These are phyloP conservation scores for Candida nitratophila DNA, from an alignment of 805 yeast species.

Conservation along the genomic window DNA sequence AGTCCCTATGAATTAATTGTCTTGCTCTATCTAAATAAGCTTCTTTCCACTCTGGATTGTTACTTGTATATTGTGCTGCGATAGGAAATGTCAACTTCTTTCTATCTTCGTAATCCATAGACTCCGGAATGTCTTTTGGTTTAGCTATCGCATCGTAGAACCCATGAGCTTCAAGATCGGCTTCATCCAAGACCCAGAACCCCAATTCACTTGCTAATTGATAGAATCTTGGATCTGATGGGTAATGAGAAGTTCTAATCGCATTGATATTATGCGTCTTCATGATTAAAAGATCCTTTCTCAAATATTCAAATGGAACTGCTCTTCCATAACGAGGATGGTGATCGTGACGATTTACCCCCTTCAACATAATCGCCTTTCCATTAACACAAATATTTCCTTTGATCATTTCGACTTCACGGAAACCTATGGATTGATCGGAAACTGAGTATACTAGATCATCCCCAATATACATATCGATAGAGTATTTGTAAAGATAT, in stretches of 20 bases:
- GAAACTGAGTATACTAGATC: slow-evolving; percentile 8
- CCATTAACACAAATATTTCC: slow-evolving; percentile 26
- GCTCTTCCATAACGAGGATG: slow-evolving; percentile 28
- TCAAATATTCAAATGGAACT: slow-evolving; percentile 26
- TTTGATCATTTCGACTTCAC: slow-evolving; percentile 19
- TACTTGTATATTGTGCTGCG: slow-evolving; percentile 21
- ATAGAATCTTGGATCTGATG: slow-evolving; percentile 27
- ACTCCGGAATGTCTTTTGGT: slow-evolving; percentile 4
- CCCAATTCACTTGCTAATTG: slow-evolving; percentile 26
- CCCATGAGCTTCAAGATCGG: slow-evolving; percentile 32
- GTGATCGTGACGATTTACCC: slow-evolving; percentile 31
- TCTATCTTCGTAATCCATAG: slow-evolving; percentile 2
- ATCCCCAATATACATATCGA: slow-evolving; percentile 8
- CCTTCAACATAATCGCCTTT: slow-evolving; percentile 21
- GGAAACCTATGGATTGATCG: slow-evolving; percentile 21
- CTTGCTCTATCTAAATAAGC: slow-evolving; percentile 29
- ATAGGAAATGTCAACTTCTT: slow-evolving; percentile 5
- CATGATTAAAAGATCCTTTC: slow-evolving; percentile 26
- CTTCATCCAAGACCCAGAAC: slow-evolving; percentile 30
- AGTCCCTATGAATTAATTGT: slow-evolving; percentile 25
- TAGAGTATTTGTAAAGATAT: slow-evolving; percentile 16
- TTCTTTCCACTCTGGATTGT: slow-evolving; percentile 24
- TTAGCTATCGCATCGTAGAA: slow-evolving; percentile 11
- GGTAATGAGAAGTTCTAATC: slow-evolving; percentile 30
- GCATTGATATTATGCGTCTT: slow-evolving; percentile 29